Evolutionary conservation across 2,329 filamentous ascomycete genomes (phyloP), one percentile per base, ranked within the genome.

Genomic region (Boeremia lycopersici): DNA sequence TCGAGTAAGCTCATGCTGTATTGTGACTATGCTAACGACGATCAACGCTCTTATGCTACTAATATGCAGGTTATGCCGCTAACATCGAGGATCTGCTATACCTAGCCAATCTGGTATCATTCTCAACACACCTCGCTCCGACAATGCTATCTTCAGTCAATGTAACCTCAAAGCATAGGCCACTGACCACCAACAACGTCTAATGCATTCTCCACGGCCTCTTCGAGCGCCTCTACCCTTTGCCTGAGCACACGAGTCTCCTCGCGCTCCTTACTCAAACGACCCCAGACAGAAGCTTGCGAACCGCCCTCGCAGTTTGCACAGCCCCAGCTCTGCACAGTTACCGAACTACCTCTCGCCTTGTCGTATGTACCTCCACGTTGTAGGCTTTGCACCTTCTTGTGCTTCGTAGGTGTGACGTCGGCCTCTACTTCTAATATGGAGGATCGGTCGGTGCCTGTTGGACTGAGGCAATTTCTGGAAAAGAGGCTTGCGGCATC

Each of bases 201-300:
- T 59, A 87, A 76, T 44, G 81, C 83, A 36, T 82, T 80, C 49
- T 87, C 84, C 44, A 86, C 76, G 17, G 79, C 79, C 36, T 76
- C 72, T 64, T 86, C 82, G 31, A 87, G 72, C 46, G 82, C 78
- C 10, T 77, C 77, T 3, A 87, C 75, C 42, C 83, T 75, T 39
- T 76, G 72, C 63, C 83, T 82, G 42, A 87, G 68, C 7, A 75
- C 76, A 25, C 74, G 70, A 57, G 85, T 87, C 70, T 87, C 84
- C 43, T 82, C 83, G 73, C 71, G 85, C 69, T 61, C 82, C 70
- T 48, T 79, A 69, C 62, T 84, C 72, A 58, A 81, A 74, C 63
- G 77, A 8, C 71, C 80, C 82, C 84, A 86, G 0, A 84, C 83
- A 19, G 73, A 70, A 31, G 69, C 67, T 44, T 77, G 74, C 19